Conservation (phyloP, 139 green algal genomes). For the Tetraselmis striata region DNA sequence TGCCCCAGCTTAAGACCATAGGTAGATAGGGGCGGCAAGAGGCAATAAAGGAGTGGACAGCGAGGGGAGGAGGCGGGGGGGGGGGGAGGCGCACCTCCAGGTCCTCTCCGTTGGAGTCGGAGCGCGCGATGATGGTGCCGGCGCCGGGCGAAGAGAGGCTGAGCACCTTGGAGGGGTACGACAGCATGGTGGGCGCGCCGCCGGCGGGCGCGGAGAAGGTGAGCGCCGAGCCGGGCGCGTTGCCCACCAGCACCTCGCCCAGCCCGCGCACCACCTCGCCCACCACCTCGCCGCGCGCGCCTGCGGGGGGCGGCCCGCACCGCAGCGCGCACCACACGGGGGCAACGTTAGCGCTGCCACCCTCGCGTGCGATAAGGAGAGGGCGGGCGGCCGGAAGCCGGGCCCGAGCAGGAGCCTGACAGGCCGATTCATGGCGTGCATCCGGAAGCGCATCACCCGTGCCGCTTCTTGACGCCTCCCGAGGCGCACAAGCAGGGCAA, state of each 20-base stretch:
- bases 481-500: too few species aligned
- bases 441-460: too few species aligned
- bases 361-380: too few species aligned
- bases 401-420: too few species aligned
- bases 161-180: constrained; percentile 64
- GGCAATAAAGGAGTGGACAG: not conserved
- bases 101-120: constrained; percentile 92
- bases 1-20: too few species aligned
- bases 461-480: too few species aligned
- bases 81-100: constrained; percentile 39
- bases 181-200: constrained; percentile 16
- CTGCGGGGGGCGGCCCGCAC: not conserved
- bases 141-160: constrained; percentile 33
- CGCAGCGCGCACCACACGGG: too few species aligned
- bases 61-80: too few species aligned
- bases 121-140: constrained; percentile 60
- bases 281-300: constrained; percentile 38
- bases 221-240: constrained; percentile 64
- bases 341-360: too few species aligned
- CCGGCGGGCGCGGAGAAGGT: constrained; percentile 36
- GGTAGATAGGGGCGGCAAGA: too few species aligned
- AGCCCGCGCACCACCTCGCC: constrained; percentile 79
- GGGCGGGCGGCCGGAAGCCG: too few species aligned
- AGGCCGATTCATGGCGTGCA: too few species aligned
- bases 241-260: constrained; percentile 79